These are phyloP conservation scores for Jamesozyma jinghongensis DNA, from an alignment of 805 yeast genomes.

Conservation along the genomic window DNA sequence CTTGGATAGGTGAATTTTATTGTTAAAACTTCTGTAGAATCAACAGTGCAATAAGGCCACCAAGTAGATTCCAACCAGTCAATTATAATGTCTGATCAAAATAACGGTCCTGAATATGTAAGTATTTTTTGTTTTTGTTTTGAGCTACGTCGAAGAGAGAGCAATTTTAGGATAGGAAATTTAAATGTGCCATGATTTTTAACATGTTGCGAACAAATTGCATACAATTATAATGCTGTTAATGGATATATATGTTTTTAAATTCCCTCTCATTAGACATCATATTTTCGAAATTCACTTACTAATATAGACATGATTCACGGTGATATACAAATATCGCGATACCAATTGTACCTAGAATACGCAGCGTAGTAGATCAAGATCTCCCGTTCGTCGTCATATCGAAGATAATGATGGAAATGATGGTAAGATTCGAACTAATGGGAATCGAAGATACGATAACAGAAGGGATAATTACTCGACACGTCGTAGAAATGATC, in stretches of 20 bases:
- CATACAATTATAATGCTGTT: too few relatives aligned
- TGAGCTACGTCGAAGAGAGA: not conserved
- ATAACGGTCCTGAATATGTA: conserved; percentile 7
- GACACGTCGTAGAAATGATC: not conserved
- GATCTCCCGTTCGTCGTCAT: conserved; percentile 17
- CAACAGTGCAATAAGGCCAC: too few relatives aligned
- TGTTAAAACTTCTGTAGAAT: too few relatives aligned
- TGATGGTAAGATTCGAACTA: conserved; percentile 2
- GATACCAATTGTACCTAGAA: not conserved
- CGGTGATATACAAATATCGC: not conserved
- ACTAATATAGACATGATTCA: not conserved
- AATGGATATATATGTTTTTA: too few relatives aligned
- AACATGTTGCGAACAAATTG: too few relatives aligned
- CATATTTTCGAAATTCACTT: not conserved
- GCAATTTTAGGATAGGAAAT: not conserved
- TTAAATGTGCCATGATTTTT: too few relatives aligned
- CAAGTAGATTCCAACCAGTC: not conserved
- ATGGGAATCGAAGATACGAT: conserved; percentile 14
- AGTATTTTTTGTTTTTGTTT: not conserved
- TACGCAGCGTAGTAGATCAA: conserved; percentile 15
- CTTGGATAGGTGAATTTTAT: too few relatives aligned
- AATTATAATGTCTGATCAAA: conserved; percentile 4
- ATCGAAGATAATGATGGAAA: conserved; percentile 3
- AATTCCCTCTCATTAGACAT: too few relatives aligned
- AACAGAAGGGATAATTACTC: conserved; percentile 1